A percentile compares a stretch with the other conserved stretches of the same genome.
Evolutionary conservation across 2,329 filamentous ascomycete species (phyloP).

Genomic region (Cordyceps sp.): DNA sequence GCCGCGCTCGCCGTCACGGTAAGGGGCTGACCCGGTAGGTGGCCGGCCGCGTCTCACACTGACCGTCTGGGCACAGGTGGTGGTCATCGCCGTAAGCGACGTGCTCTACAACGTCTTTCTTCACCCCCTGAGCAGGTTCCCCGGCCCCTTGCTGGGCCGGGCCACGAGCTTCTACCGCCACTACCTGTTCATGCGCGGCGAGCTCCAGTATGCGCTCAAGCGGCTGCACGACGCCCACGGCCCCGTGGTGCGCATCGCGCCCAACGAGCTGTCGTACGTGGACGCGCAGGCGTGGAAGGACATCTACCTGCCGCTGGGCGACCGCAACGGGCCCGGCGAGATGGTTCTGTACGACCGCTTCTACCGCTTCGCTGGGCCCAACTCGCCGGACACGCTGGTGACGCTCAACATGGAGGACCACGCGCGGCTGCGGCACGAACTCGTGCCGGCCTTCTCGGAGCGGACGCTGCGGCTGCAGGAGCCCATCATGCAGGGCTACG

Average conservation of each 20-base stretch:
- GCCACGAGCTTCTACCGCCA: slow-evolving; percentile 1
- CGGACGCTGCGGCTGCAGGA: slow-evolving; percentile 9
- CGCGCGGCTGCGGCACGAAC: slow-evolving; percentile 1
- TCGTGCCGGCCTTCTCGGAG: slow-evolving; percentile 10
- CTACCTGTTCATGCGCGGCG: slow-evolving; percentile 6
- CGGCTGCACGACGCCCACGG: slow-evolving; percentile 22
- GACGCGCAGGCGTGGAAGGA: slow-evolving; percentile 19
- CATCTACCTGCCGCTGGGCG: slow-evolving; percentile 12
- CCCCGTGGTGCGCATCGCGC: slow-evolving; percentile 26
- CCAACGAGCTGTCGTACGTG: slow-evolving; percentile 28
- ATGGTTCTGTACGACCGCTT: background rate
- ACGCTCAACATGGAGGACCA: slow-evolving; percentile 3
- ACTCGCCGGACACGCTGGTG: slow-evolving; percentile 1
- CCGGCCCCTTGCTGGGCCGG: slow-evolving; percentile 9
- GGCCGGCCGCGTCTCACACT: too few relatives aligned
- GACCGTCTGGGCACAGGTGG: too few relatives aligned
- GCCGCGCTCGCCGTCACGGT: too few relatives aligned
- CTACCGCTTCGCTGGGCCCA: background rate
- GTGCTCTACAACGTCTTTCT: background rate
- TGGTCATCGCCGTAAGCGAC: too few relatives aligned
- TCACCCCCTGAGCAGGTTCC: slow-evolving; percentile 7
- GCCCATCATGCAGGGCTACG: slow-evolving; percentile 16
- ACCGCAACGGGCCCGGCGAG: background rate
- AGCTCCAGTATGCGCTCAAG: slow-evolving; percentile 4
- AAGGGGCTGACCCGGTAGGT: too few relatives aligned